Base-by-base conservation (phyloP, 208 protist species). In the Acanthamoeba healyi region DNA sequence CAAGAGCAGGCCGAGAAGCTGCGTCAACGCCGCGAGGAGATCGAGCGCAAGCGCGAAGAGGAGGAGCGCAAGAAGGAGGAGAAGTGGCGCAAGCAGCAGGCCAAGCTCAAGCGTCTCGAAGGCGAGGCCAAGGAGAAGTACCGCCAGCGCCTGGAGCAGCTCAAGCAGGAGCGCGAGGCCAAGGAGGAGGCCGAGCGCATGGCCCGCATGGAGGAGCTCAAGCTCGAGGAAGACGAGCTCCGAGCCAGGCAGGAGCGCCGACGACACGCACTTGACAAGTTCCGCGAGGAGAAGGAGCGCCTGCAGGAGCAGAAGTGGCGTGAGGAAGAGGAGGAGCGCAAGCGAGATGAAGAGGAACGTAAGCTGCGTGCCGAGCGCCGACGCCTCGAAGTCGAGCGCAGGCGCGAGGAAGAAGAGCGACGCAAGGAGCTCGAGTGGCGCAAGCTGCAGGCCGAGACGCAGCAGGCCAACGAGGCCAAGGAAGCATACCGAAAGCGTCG, bases 391-490 rank as follows among this genome's bases (percentile, higher is more conserved):
- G n/a, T 92, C 10, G 58, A 92, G 63, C 58, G 88, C 42, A 1
- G 38, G 22, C 88, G 67, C 1, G 88, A 93, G 46, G 88, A 92
- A 36, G 40, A 93, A 29, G 61, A 93, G 67, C n/a, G 63, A 0
- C 88, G 49, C 34, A 81, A 93, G 65, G 88, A 93, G 65, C 61
- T 49, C 29, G 63, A 93, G 49, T 81, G 56, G 88, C 82, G 56
- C 54, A 29, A 12, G 17, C 46, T 44, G 54, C 51, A 90, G 82
- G 84, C 84, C n/a, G 88, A 93, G 49, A 49, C 49, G 17, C 88
- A 81, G 61, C 36, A 17, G 38, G 56, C 63, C 29, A 38, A 93
- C 29, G 88, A 72, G 63, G 56, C 88, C 40, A 40, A 56, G 26
- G 88, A 93, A 63, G 88, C 44, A 14, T 81, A 93, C 56, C 26